These are phyloP conservation scores for Glutinoglossum americanum DNA, from an alignment of 495 filamentous ascomycete genomes.

Conservation along the genomic window DNA sequence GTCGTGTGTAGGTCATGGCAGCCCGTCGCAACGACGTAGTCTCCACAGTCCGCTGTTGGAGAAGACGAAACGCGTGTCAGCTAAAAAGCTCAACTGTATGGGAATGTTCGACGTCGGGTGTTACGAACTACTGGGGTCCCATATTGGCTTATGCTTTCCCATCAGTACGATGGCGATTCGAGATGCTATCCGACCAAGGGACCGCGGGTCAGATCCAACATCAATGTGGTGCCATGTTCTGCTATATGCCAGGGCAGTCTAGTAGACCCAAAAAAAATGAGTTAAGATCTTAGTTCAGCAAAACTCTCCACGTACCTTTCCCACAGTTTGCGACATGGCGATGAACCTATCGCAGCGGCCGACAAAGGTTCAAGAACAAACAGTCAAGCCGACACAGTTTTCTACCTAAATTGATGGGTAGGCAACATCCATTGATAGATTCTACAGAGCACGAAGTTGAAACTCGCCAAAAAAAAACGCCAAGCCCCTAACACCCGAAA, in stretches of 20 bases:
- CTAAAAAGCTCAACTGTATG: background rate
- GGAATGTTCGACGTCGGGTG: background rate
- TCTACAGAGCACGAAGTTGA: too few species aligned
- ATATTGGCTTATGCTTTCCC: slow-evolving; percentile 99
- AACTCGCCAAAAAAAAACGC: too few species aligned
- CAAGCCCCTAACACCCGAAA: too few species aligned
- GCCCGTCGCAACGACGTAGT: slow-evolving; percentile 88
- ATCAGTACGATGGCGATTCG: slow-evolving; percentile 81
- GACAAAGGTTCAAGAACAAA: background rate
- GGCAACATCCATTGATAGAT: background rate
- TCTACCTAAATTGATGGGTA: background rate
- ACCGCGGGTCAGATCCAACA: slow-evolving; percentile 35
- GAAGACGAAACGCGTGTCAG: background rate
- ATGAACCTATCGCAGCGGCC: background rate
- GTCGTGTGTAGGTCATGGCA: slow-evolving; percentile 75
- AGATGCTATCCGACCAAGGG: slow-evolving; percentile 76
- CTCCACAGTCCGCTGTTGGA: slow-evolving; percentile 76
- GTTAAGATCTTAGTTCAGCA: slow-evolving; percentile 2
- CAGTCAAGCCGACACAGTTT: background rate
- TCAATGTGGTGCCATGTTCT: slow-evolving; percentile 79
- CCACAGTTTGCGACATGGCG: slow-evolving; percentile 45
- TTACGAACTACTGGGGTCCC: slow-evolving; percentile 41
- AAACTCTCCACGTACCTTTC: slow-evolving; percentile 27
- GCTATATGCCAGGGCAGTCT: slow-evolving; percentile 94
- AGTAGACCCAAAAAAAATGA: slow-evolving; percentile 3